Percentiles rank a stretch among this genome's conserved stretches.
These are phyloP conservation scores for Lecanicillium sp. DNA, from an alignment of 2,329 filamentous ascomycete species.

Conservation along the genomic window DNA sequence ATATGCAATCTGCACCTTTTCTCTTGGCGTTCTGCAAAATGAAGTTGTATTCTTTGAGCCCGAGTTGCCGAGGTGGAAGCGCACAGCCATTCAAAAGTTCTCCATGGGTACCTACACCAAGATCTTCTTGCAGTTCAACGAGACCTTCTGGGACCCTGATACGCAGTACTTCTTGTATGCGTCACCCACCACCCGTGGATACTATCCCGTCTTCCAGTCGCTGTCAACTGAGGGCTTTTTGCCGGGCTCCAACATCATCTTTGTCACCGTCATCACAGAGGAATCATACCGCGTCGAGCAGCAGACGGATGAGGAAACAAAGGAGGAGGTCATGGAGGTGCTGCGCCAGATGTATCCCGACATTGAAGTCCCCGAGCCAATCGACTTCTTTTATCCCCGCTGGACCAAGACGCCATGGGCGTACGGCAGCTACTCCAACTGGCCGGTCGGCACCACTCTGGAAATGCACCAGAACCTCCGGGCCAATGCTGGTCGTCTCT, in stretches of 20 bases:
- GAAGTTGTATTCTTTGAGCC: conserved; percentile 50
- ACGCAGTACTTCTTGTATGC: conserved; percentile 38
- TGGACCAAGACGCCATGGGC: conserved; percentile 39
- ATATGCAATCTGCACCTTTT: conserved; percentile 60
- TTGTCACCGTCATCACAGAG: conserved; percentile 51
- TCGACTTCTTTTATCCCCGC: conserved; percentile 51
- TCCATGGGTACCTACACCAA: conserved; percentile 67
- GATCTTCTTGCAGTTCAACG: conserved; percentile 60
- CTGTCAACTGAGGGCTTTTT: conserved; percentile 49
- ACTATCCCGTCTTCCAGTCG: conserved; percentile 55
- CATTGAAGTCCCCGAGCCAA: conserved; percentile 47
- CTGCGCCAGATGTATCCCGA: conserved; percentile 54
- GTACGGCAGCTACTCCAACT: conserved; percentile 59
- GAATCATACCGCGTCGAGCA: conserved; percentile 50
- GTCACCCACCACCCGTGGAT: conserved; percentile 30
- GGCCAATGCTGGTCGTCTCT: conserved; percentile 52
- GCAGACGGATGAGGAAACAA: conserved; percentile 49
- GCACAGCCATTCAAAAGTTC: conserved; percentile 53
- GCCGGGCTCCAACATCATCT: conserved; percentile 54
- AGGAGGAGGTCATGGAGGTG: conserved; percentile 47
- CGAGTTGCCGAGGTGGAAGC: conserved; percentile 54
- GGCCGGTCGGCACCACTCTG: conserved; percentile 54
- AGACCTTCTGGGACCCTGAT: conserved; percentile 52
- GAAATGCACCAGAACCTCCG: conserved; percentile 61
- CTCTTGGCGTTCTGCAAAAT: conserved; percentile 58